Evolutionary conservation across 139 green algal species (phyloP), one percentile per base, ranked within the genome.

Genomic region (Dunaliella sp.): DNA sequence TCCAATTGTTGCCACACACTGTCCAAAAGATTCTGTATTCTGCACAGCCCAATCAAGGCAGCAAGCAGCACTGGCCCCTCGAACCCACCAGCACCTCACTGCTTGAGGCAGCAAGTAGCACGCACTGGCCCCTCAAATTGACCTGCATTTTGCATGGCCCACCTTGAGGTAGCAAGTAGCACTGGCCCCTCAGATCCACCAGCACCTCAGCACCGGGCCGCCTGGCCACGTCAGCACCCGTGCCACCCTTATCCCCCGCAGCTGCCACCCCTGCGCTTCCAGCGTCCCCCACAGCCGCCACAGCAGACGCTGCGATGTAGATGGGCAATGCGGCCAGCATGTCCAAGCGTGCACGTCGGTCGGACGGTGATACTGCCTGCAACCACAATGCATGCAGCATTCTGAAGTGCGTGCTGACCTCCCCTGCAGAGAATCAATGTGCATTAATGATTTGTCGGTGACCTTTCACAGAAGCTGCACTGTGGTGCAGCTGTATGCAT

Each of bases 281-380:
- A n/a, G n/a, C n/a, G n/a, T n/a, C n/a, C 37, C 26, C 65, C 16
- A 16, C 48, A 26, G 48, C 48, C 16, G 48, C 48, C 16, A 16
- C 48, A 26, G 48, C 48, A 26, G 48, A 24, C 0, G 87, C 87
- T 0, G 87, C 73, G 24, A 86, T 76, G 84, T 82, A 90, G 36
- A 90, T 86, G 3, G 87, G 87, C 80, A 90, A 76, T 2, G 79
- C 74, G 31, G 76, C 38, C 28, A 90, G 81, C 31, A 65, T 74
- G 36, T 65, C 48, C 48, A 16, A 7, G 48, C 48, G 48, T 65
- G 48, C 48, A 65, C 48, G 48, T 16, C 48, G 7, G 81, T 75
- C 34, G 21, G 22, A 80, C 16, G 35, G 33, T 35, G 58, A 28
- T 1, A 77, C 84, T 32, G 82, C 83, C 30, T 28, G n/a, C n/a